Conservation (phyloP, 305 asterid genomes). For the Rubia balearica region DNA sequence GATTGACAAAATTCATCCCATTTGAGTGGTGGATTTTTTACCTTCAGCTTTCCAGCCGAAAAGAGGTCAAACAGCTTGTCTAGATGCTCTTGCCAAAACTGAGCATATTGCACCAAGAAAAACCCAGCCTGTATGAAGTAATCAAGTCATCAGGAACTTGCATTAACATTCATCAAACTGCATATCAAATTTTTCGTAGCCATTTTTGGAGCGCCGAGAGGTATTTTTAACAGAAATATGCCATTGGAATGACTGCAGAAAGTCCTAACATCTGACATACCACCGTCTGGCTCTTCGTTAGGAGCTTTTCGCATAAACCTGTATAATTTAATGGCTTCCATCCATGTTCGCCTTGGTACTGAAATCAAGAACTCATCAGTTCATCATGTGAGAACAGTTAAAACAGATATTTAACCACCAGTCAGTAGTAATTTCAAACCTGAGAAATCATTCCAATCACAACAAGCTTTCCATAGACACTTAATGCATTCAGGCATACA, state of each 20-base stretch:
- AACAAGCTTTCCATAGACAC: constrained; percentile 73
- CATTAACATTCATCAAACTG: neutral
- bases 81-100: constrained; percentile 80
- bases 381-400: neutral
- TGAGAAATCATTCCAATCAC: constrained; percentile 98
- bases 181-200: neutral
- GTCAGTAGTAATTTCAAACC: constrained; percentile 35
- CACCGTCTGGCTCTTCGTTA: constrained; percentile 90
- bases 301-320: constrained; percentile 84
- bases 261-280: constrained; percentile 34
- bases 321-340: constrained; percentile 83
- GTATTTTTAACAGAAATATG: neutral
- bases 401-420: neutral
- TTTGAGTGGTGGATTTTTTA: constrained; percentile 9
- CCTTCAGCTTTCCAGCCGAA: constrained; percentile 76
- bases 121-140: constrained; percentile 66
- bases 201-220: neutral
- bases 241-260: neutral
- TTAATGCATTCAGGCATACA: constrained; percentile 80
- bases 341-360: constrained; percentile 97
- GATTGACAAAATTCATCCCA: neutral
- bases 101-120: constrained; percentile 77
- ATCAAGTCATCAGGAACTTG: neutral
- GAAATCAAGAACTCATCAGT: constrained; percentile 24
- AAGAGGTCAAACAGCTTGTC: constrained; percentile 61